Percentiles rank a stretch among this genome's conserved stretches.
phyloP scores from a whole-genome alignment of 805 yeast species.

The Ogataea angusta region DNA sequence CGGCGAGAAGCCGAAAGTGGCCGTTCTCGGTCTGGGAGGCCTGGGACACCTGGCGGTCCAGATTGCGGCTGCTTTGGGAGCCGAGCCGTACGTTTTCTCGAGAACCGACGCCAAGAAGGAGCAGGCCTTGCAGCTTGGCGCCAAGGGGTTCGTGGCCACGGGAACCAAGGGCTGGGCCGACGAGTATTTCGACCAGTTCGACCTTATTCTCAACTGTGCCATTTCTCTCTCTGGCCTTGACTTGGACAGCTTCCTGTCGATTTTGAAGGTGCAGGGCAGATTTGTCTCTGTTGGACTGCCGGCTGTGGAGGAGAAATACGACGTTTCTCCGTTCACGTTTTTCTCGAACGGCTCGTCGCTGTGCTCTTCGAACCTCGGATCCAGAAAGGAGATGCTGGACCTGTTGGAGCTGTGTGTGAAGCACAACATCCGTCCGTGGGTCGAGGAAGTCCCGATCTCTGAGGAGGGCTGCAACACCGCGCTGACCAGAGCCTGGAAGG shows the following conservation, averaged over 20 bases:
- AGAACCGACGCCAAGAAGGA: constrained; percentile 39
- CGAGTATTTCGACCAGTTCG: constrained; percentile 33
- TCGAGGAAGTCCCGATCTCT: constrained; percentile 46
- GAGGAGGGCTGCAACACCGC: constrained; percentile 41
- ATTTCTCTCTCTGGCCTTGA: constrained; percentile 36
- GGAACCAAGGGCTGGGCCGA: constrained; percentile 41
- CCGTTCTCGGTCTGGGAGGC: constrained; percentile 46
- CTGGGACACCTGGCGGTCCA: constrained; percentile 47
- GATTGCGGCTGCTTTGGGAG: constrained; percentile 43
- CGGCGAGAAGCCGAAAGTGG: constrained; percentile 36
- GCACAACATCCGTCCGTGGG: constrained; percentile 46
- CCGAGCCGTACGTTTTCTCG: constrained; percentile 43
- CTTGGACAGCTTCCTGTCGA: constrained; percentile 34
- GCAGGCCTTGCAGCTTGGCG: constrained; percentile 40
- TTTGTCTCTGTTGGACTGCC: constrained; percentile 52
- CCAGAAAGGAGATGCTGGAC: constrained; percentile 44
- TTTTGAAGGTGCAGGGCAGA: constrained; percentile 36
- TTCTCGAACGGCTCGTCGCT: constrained; percentile 43
- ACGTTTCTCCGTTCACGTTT: constrained; percentile 50
- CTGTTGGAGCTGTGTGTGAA: constrained; percentile 46
- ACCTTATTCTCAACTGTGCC: constrained; percentile 43
- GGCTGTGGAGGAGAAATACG: constrained; percentile 35
- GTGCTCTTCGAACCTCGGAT: constrained; percentile 46
- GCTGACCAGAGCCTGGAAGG: constrained; percentile 43
- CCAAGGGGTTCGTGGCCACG: constrained; percentile 44